These are phyloP conservation scores for Globisporangium recalcitrans DNA, from an alignment of 352 stramenopile species.

Conservation along the genomic window DNA sequence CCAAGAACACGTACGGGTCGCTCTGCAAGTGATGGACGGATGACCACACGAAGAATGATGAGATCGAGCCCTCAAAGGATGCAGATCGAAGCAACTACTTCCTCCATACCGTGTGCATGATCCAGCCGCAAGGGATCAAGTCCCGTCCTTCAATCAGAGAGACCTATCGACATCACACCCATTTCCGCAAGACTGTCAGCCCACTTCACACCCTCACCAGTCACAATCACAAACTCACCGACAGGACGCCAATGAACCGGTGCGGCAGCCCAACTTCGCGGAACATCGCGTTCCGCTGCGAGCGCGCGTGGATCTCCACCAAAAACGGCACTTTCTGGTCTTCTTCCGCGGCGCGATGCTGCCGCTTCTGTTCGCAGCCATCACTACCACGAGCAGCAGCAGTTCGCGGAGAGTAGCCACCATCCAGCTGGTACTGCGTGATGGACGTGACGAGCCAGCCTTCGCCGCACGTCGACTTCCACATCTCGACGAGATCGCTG, in stretches of 20 bases:
- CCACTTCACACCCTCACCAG: too few relatives aligned
- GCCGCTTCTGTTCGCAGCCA: background rate
- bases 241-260: constrained; percentile 66
- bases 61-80: background rate
- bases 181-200: background rate
- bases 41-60: background rate
- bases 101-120: constrained; percentile 44
- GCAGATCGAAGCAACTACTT: background rate
- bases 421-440: constrained; percentile 72
- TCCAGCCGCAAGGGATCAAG: constrained; percentile 64
- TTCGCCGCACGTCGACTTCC: constrained; percentile 62
- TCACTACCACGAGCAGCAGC: background rate
- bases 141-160: constrained; percentile 64
- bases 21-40: constrained; percentile 25
- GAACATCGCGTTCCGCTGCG: constrained; percentile 77
- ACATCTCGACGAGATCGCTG: constrained; percentile 60
- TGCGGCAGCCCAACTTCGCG: constrained; percentile 67
- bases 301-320: constrained; percentile 61
- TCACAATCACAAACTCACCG: constrained; percentile 21
- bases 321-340: constrained; percentile 48
- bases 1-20: constrained; percentile 73
- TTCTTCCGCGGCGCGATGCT: constrained; percentile 24
- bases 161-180: constrained; percentile 25
- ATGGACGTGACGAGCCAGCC: constrained; percentile 81
- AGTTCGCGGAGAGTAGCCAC: constrained; percentile 28